phyloP scores from a whole-genome alignment of 306 rosid species.

The Dryas drummondii region DNA sequence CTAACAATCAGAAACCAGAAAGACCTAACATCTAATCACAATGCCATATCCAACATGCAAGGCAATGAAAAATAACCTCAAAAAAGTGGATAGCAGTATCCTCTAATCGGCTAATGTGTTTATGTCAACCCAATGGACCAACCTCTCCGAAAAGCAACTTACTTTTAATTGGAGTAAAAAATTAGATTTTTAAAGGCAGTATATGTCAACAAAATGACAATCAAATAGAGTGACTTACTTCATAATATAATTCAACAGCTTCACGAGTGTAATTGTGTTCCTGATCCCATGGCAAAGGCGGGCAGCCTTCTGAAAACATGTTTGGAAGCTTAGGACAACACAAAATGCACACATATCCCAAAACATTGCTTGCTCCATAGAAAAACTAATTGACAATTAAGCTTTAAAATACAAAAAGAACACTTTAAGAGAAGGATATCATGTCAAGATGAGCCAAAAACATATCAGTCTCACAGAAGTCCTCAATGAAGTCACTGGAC shows the following conservation, averaged over 20 bases:
- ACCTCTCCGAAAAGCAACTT: neutral
- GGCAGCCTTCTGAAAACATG: conserved; percentile 72
- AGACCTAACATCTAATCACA: conserved; percentile 2
- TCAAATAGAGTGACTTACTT: conserved; percentile 46
- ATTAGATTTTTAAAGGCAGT: neutral
- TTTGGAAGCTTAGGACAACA: conserved; percentile 64
- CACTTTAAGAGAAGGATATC: conserved; percentile 69
- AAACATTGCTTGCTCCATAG: conserved; percentile 10
- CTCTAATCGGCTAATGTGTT: neutral
- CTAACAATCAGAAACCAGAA: neutral
- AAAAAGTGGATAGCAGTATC: neutral
- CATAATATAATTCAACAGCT: conserved; percentile 70
- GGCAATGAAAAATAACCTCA: neutral
- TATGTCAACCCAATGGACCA: neutral
- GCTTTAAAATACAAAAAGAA: conserved; percentile 1
- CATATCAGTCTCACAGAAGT: conserved; percentile 92
- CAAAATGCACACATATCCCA: conserved; percentile 8
- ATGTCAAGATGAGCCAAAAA: conserved; percentile 78
- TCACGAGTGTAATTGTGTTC: conserved; percentile 67
- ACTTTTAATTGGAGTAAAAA: neutral
- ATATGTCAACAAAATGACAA: conserved; percentile 20
- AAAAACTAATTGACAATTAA: conserved; percentile 2
- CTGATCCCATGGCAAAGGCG: conserved; percentile 76
- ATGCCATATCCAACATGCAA: neutral
- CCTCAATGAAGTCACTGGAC: conserved; percentile 95